Evolutionary conservation across 2,329 filamentous ascomycete species (phyloP).

Genomic region (Rutstroemia sydowiana): DNA sequence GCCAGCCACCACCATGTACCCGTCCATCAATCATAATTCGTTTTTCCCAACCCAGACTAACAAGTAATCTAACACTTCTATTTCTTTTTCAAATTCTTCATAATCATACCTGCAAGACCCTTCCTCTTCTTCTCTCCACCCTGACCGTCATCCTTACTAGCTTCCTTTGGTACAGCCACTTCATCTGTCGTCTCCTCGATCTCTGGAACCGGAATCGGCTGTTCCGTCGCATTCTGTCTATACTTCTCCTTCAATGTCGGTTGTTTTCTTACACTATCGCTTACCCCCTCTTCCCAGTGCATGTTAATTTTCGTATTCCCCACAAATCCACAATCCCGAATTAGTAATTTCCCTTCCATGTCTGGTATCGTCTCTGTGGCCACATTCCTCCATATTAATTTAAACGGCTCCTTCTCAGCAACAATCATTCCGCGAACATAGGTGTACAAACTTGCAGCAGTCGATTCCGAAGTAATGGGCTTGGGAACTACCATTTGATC

Average conservation of each 20-base stretch:
- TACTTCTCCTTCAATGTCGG: constrained; percentile 33
- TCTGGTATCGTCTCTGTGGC: constrained; percentile 33
- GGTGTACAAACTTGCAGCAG: constrained; percentile 63
- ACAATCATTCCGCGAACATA: constrained; percentile 69
- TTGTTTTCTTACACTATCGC: constrained; percentile 44
- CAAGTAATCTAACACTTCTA: no score
- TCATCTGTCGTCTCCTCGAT: constrained; percentile 37
- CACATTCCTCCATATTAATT: constrained; percentile 43
- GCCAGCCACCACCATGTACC: background rate
- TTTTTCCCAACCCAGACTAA: background rate
- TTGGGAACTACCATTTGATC: constrained; percentile 69
- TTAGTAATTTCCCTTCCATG: constrained; percentile 48
- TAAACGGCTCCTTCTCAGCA: constrained; percentile 58
- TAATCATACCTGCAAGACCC: constrained; percentile 7
- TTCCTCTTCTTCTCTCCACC: constrained; percentile 5
- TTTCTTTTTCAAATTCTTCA: constrained; percentile 8
- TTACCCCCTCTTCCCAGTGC: constrained; percentile 60
- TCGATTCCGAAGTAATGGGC: constrained; percentile 62
- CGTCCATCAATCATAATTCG: background rate
- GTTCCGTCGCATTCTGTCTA: constrained; percentile 52
- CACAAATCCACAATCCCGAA: constrained; percentile 63
- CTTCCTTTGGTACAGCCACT: constrained; percentile 6
- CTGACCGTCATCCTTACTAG: constrained; percentile 24
- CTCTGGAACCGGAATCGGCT: constrained; percentile 30
- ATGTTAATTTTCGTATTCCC: constrained; percentile 70